Conservation (phyloP, 2,329 filamentous ascomycete species). For the Colletotrichum chrysophilum region DNA sequence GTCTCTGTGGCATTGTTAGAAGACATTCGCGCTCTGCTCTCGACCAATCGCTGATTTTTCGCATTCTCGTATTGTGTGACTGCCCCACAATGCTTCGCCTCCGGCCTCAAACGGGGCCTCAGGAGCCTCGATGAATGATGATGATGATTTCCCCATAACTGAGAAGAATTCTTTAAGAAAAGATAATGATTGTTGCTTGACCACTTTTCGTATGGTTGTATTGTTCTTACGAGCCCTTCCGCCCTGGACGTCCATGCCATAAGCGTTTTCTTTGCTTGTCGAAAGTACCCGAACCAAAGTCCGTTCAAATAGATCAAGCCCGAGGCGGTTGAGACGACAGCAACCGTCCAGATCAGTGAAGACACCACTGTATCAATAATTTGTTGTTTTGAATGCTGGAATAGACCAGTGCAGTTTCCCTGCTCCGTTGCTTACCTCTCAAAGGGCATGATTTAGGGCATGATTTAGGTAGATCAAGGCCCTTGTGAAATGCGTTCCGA, state of each 20-base stretch:
- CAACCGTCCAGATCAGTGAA: not conserved
- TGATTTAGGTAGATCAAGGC: no score
- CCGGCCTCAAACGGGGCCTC: not conserved
- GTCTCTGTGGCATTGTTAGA: not conserved
- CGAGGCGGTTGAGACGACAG: not conserved
- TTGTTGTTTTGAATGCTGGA: accelerated
- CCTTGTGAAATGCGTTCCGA: not conserved
- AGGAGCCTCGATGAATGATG: not conserved
- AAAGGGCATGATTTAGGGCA: no score
- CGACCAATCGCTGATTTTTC: not conserved
- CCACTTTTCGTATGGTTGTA: accelerated
- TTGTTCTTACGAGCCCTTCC: accelerated
- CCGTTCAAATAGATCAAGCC: no score
- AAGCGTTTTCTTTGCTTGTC: no score
- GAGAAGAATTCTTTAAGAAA: no score
- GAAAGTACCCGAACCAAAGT: no score
- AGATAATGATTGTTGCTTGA: accelerated
- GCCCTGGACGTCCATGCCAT: no score
- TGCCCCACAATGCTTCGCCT: not conserved
- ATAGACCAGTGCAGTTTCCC: no score
- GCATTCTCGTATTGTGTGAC: not conserved
- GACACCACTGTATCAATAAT: accelerated
- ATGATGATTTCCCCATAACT: not conserved
- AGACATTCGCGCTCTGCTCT: not conserved
- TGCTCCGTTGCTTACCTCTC: accelerated